These are phyloP conservation scores for Auricularia cornea DNA, from an alignment of 768 basidiomycete species.

Conservation along the genomic window DNA sequence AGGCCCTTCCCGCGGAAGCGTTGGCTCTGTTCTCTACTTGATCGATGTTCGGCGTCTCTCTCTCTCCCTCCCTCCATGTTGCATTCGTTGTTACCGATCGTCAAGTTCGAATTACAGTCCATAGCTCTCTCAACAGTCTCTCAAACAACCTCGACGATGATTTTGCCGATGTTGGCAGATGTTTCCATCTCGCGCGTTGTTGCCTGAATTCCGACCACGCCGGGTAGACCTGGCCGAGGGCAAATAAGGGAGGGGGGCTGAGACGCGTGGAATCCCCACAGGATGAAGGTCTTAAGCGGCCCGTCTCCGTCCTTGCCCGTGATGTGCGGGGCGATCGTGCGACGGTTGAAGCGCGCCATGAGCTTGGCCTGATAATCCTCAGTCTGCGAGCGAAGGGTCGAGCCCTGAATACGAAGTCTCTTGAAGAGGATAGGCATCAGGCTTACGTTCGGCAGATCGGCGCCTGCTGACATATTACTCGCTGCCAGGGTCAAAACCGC, in stretches of 20 bases:
- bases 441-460: constrained; percentile 42
- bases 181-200: constrained; percentile 79
- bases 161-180: constrained; percentile 37
- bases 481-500: too few relatives aligned
- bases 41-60: not conserved
- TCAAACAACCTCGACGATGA: not conserved
- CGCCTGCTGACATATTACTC: too few relatives aligned
- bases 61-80: not conserved
- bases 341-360: constrained; percentile 46
- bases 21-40: not conserved
- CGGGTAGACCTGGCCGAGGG: constrained; percentile 78
- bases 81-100: not conserved
- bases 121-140: too few relatives aligned
- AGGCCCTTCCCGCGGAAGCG: not conserved
- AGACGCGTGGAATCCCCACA: constrained; percentile 1
- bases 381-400: constrained; percentile 71
- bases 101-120: too few relatives aligned
- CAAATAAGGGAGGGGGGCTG: too few relatives aligned
- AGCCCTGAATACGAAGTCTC: constrained; percentile 80
- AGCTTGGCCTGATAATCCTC: constrained; percentile 68
- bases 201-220: constrained; percentile 74
- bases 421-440: constrained; percentile 69
- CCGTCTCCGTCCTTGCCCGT: constrained; percentile 50
- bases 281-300: constrained; percentile 58
- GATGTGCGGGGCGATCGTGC: constrained; percentile 48